These are phyloP conservation scores for Boletus sp. DNA, from an alignment of 768 basidiomycete species.

Conservation along the genomic window DNA sequence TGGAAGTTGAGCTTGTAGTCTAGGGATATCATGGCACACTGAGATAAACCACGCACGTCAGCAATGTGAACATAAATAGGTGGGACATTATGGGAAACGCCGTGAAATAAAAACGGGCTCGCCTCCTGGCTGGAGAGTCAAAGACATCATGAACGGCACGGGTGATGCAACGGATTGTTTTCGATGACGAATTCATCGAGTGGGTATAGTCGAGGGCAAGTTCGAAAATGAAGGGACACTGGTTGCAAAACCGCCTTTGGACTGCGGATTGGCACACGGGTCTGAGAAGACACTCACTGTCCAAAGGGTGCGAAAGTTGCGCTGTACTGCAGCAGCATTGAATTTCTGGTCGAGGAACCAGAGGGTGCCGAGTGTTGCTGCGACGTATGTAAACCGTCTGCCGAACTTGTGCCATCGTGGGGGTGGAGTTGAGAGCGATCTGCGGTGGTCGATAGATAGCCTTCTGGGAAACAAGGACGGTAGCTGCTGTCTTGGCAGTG, in stretches of 20 bases:
- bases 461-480: background rate
- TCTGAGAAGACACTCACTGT: conserved; percentile 34
- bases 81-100: background rate
- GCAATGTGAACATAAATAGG: background rate
- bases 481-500: background rate
- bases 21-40: conserved; percentile 68
- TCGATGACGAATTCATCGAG: background rate
- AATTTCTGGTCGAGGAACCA: conserved; percentile 41
- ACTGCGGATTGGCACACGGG: background rate
- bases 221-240: background rate
- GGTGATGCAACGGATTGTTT: background rate
- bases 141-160: background rate
- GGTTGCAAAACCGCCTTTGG: background rate
- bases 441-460: background rate
- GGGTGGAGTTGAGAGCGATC: background rate
- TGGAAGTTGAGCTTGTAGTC: conserved; percentile 91
- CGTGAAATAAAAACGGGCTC: background rate
- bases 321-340: conserved; percentile 46
- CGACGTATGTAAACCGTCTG: conserved; percentile 23
- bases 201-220: background rate
- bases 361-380: conserved; percentile 28
- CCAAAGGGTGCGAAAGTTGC: conserved; percentile 49
- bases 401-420: conserved; percentile 15
- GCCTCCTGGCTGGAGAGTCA: background rate
- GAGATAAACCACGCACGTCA: background rate